phyloP scores from a whole-genome alignment of 1,284 basidiomycete species.

The Heterobasidion annosum region DNA sequence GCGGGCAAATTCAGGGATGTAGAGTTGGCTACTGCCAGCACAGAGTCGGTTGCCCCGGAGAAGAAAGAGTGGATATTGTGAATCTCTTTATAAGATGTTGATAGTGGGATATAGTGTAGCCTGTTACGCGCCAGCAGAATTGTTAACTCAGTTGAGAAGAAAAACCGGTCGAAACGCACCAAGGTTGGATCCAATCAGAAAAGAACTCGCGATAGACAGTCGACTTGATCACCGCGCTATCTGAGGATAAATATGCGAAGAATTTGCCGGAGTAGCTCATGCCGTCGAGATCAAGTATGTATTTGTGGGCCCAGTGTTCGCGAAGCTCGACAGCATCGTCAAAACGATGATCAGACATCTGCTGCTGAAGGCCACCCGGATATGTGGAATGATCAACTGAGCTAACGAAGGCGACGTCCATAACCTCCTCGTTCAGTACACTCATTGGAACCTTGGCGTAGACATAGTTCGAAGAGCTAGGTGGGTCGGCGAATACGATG shows the following conservation, averaged over 20 bases:
- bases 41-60: conserved; percentile 65
- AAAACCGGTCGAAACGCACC: conserved; percentile 36
- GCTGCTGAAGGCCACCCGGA: conserved; percentile 72
- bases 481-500: conserved; percentile 71
- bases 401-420: conserved; percentile 87
- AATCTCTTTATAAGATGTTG: conserved; percentile 78
- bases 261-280: conserved; percentile 92
- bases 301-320: conserved; percentile 88
- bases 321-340: conserved; percentile 74
- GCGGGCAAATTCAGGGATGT: conserved; percentile 20
- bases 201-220: conserved; percentile 89
- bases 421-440: conserved; percentile 70
- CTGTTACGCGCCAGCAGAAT: conserved; percentile 27
- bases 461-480: conserved; percentile 48
- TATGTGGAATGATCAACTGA: conserved; percentile 60
- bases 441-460: conserved; percentile 53
- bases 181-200: conserved; percentile 77
- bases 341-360: conserved; percentile 66
- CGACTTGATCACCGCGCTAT: conserved; percentile 84
- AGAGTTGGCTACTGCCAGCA: conserved; percentile 48
- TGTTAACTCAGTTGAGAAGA: neutral
- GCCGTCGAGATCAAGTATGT: conserved; percentile 86
- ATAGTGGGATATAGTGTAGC: conserved; percentile 91
- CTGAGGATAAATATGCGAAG: conserved; percentile 78
- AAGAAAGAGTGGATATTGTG: conserved; percentile 91